Conservation (phyloP, 2,329 filamentous ascomycete species). For the Harringtonia aguacate region DNA sequence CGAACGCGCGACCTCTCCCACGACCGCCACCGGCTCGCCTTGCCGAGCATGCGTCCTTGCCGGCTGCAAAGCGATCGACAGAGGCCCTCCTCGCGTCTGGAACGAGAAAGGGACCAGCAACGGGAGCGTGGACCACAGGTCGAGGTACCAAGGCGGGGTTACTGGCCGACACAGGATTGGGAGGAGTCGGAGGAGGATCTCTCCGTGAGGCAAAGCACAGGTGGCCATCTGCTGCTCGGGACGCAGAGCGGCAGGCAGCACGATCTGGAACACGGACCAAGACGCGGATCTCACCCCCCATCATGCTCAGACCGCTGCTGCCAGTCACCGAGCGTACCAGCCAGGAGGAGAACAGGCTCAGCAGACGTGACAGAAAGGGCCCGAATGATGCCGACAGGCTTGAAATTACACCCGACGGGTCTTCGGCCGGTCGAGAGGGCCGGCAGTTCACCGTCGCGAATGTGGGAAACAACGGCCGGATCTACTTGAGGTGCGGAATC, state of each 20-base stretch:
- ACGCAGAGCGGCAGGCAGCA: slow-evolving; percentile 6
- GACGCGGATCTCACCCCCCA: slow-evolving; percentile 14
- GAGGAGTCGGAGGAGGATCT: slow-evolving; percentile 1
- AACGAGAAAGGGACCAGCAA: too few species aligned
- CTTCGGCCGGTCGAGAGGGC: slow-evolving; percentile 51
- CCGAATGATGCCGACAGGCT: slow-evolving; percentile 39
- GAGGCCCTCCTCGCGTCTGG: too few species aligned
- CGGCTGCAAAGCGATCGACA: too few species aligned
- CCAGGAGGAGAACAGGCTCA: slow-evolving; percentile 26
- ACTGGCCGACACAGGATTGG: not conserved
- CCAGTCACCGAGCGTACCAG: slow-evolving; percentile 35
- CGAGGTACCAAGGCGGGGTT: not conserved
- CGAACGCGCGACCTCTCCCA: not conserved
- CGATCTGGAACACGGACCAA: slow-evolving; percentile 15
- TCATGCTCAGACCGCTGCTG: slow-evolving; percentile 27
- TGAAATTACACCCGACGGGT: slow-evolving; percentile 49
- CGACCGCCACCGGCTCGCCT: slow-evolving; percentile 3
- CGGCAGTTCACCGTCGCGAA: slow-evolving; percentile 72
- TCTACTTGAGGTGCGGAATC: slow-evolving; percentile 80
- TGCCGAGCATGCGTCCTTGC: not conserved
- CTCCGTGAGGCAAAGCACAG: slow-evolving; percentile 9
- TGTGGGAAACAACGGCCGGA: slow-evolving; percentile 72
- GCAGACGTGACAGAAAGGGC: slow-evolving; percentile 32
- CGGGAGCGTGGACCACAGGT: not conserved
- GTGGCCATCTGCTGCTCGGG: slow-evolving; percentile 4